Base-by-base conservation (phyloP, 2,329 filamentous ascomycete species). In the Tolypocladium tundrense region DNA sequence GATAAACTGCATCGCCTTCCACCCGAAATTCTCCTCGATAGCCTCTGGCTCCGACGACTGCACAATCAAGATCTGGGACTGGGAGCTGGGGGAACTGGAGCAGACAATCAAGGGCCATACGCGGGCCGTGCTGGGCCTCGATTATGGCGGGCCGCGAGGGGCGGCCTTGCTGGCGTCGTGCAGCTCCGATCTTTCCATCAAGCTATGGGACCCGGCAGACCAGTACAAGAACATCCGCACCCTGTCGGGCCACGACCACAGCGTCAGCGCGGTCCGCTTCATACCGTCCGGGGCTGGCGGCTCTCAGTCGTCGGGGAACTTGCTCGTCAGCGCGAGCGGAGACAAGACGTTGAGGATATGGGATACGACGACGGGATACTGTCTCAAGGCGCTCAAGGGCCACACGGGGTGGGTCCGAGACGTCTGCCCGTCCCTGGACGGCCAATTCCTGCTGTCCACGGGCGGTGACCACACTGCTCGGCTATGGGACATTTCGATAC, bases 21-120 rank as follows among this genome's bases (percentile, higher is more conserved):
- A 97, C 70, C 92, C 92, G 0, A 81, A 94, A 39, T 97, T 96
- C 73, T 93, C 91, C 11, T 93, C 90, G 6, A 79, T 97, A 27
- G 93, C 92, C 11, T 94, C 91, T 0, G 92, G 90, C 19, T 95
- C 91, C 10, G 92, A 96, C 70, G 93, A 97, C 72, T 89, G 85
- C 57, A 96, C 89, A 9, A 96, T 97, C 71, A 97, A 97, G 68
- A 92, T 97, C 57, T 97, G 92, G 92, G 92, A 97, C 68, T 97
- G 91, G 88, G 92, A 97, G 68, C 75, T 95, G 31, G 93, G 93
- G 53, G 92, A 97, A 72, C 79, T 96, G 4, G 92, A 97, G 71
- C 79, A 88, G 61, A 97, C 92, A 0, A 82, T 97, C 58, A 97
- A 97, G 70, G 91, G 91, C 1, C 93, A 97, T 68, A 97, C 91